Percentiles rank a stretch among this genome's conserved stretches.
Evolutionary conservation across 2,329 filamentous ascomycete species (phyloP).

Genomic region (Verticillium albo-atrum): DNA sequence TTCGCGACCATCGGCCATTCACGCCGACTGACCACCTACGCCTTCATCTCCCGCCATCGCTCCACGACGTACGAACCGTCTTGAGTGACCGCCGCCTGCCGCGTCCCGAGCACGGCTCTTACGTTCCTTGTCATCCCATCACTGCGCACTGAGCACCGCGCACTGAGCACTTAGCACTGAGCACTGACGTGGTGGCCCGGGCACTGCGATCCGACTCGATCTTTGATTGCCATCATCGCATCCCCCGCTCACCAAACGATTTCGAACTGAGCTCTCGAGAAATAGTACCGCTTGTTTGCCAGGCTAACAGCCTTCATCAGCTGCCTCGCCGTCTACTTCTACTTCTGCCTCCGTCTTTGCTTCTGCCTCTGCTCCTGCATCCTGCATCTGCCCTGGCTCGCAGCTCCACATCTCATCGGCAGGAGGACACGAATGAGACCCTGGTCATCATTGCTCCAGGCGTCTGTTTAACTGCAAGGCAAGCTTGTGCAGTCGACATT

Average conservation of each 20-base stretch:
- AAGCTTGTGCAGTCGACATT: background rate
- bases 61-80: background rate
- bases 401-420: constrained; percentile 13
- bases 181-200: background rate
- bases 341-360: background rate
- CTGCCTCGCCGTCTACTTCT: background rate
- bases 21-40: background rate
- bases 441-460: constrained; percentile 33
- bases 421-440: constrained; percentile 33
- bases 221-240: background rate
- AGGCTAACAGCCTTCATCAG: too few relatives aligned
- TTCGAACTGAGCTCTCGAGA: too few relatives aligned
- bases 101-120: background rate
- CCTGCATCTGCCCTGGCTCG: constrained; percentile 10
- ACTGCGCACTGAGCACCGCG: background rate
- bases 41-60: background rate
- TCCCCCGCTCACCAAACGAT: background rate
- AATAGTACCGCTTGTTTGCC: too few relatives aligned
- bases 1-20: background rate
- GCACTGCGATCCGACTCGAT: background rate
- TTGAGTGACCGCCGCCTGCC: constrained; percentile 1
- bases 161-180: background rate
- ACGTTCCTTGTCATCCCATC: background rate
- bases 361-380: constrained; percentile 1
- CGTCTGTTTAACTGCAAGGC: constrained; percentile 7